Evolutionary conservation across 1,284 basidiomycete species (phyloP), one percentile per base, ranked within the genome.

Genomic region (Mrakiaceae sp.): DNA sequence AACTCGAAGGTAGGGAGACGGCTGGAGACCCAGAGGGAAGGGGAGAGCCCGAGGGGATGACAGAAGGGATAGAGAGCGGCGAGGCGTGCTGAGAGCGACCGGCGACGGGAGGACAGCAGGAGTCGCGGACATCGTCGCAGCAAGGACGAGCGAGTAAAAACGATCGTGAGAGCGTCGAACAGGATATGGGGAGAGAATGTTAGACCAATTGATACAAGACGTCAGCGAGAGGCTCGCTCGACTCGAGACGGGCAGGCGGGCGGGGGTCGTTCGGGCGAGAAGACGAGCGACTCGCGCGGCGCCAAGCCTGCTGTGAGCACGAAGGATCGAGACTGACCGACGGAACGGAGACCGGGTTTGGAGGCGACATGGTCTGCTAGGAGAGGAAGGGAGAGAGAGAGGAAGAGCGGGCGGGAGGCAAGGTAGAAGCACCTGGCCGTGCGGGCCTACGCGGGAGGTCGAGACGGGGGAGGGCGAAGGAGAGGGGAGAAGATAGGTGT

Each of bases 21-120:
- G 56, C 44, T 39, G 62, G 54, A 1, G 62, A 52, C 14, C 56
- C 49, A 43, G 56, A 39, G 12, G 46, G 47, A 27, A 16, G 50
- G 42, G 55, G 62, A 39, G 62, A 40, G 47, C 46, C 50, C 16
- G 57, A 47, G 5, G 62, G 65, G 62, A 64, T 64, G 40, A 58
- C 44, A n/a, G 56, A 62, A 60, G 58, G 58, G 6, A 52, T 51
- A 10, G 55, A 60, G 62, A 58, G 65, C 63, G 60, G 57, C 10
- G 27, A 43, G 55, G 14, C 44, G 62, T 3, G 43, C 43, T 6
- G 16, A 27, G 27, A 27, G 27, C 9, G 58, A 4, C 9, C 27
- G 47, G 12, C 12, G 39, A 56, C 2, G 40, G 12, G 60, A 54
- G 49, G 12, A 51, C 2, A 7, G 53, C 14, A 3, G 50, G 52